Percentiles rank a stretch among this genome's conserved stretches.
Conservation (phyloP, 345 rosid species). For the Hypericum perforatum region DNA sequence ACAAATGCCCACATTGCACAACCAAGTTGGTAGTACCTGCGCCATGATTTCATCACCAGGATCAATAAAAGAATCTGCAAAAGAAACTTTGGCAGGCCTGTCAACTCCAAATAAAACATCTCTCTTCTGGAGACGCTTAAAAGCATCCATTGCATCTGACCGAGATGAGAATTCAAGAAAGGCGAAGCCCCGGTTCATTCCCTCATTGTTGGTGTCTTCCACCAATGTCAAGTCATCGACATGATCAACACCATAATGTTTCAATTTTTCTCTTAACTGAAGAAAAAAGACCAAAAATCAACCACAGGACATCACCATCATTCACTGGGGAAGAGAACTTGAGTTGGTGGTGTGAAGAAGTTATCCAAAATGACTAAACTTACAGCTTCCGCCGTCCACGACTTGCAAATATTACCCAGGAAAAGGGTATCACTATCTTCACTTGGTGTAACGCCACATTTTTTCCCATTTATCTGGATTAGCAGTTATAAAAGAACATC, state of each 20-base stretch:
- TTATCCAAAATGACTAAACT: constrained; percentile 31
- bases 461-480: constrained; percentile 93
- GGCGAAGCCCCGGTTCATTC: constrained; percentile 96
- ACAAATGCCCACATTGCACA: neutral
- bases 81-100: constrained; percentile 91
- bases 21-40: constrained; percentile 48
- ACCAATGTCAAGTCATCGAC: constrained; percentile 87
- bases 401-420: constrained; percentile 90
- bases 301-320: constrained; percentile 7
- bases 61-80: constrained; percentile 94
- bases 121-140: constrained; percentile 83
- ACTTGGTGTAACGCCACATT: constrained; percentile 92
- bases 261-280: constrained; percentile 93
- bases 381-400: constrained; percentile 93
- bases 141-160: constrained; percentile 88
- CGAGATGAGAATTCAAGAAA: constrained; percentile 91
- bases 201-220: constrained; percentile 75
- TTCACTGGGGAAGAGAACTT: constrained; percentile 9
- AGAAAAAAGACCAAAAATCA: constrained; percentile 24
- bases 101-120: constrained; percentile 92
- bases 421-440: constrained; percentile 95
- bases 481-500: constrained; percentile 27
- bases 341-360: constrained; percentile 14
- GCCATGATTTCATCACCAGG: constrained; percentile 95
- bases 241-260: constrained; percentile 83